phyloP scores from a whole-genome alignment of 805 yeast species.

The Myxozyma lipomycoides region DNA sequence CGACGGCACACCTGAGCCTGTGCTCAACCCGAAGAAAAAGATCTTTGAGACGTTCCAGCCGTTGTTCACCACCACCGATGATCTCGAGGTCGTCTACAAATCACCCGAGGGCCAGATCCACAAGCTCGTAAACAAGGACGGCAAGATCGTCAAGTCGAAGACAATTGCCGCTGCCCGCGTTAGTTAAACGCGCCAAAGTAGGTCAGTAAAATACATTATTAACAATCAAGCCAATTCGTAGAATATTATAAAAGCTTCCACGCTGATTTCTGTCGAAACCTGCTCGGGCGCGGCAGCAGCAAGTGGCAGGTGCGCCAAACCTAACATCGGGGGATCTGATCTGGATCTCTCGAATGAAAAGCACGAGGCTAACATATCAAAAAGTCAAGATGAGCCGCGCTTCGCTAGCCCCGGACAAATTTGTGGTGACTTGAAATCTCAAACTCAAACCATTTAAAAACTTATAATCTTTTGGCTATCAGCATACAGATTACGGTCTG shows the following conservation, averaged over 20 bases:
- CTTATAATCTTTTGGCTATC: too few relatives aligned
- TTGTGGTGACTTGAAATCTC: too few relatives aligned
- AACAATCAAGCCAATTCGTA: neutral
- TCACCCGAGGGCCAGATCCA: conserved; percentile 53
- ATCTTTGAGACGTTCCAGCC: conserved; percentile 96
- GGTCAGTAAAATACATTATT: neutral
- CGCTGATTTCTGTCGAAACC: too few relatives aligned
- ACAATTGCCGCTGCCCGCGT: neutral
- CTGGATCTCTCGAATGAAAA: too few relatives aligned
- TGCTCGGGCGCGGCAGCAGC: too few relatives aligned
- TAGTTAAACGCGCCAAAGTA: neutral
- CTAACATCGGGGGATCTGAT: too few relatives aligned
- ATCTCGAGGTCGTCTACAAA: conserved; percentile 73
- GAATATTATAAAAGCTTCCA: neutral
- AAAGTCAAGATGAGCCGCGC: too few relatives aligned
- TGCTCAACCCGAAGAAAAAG: conserved; percentile 96
- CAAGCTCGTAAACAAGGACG: conserved; percentile 72
- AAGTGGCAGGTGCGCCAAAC: too few relatives aligned
- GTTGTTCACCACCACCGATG: conserved; percentile 72
- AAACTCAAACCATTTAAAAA: too few relatives aligned
- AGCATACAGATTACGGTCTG: too few relatives aligned
- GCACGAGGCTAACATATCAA: too few relatives aligned
- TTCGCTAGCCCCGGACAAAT: too few relatives aligned
- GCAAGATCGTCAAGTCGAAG: conserved; percentile 59
- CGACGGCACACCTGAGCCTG: conserved; percentile 84